phyloP scores from a whole-genome alignment of 2,329 filamentous ascomycete species.

The Pestalotiopsis sp. region DNA sequence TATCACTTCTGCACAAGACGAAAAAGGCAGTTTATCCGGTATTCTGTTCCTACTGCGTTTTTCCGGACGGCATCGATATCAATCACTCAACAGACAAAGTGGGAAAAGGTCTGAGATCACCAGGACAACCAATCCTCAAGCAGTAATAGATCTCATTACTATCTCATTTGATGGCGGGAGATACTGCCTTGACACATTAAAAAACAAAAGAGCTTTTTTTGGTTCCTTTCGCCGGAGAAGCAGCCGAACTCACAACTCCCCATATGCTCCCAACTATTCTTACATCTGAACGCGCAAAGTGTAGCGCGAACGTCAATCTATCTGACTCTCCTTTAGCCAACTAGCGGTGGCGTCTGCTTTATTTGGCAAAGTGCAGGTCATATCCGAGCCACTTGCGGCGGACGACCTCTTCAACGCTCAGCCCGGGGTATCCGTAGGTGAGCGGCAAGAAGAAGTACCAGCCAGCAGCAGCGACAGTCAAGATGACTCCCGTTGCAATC shows the following conservation, averaged over 20 bases:
- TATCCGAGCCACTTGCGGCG: constrained; percentile 95
- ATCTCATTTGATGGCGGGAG: background rate
- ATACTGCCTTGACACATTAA: background rate
- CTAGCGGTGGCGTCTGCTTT: constrained; percentile 29
- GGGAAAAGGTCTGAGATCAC: background rate
- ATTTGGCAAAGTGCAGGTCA: constrained; percentile 98
- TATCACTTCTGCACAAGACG: no score
- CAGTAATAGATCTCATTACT: constrained; percentile 3
- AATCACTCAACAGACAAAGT: background rate
- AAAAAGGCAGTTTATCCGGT: no score
- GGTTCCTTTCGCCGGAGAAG: background rate
- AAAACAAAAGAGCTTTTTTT: constrained; percentile 6
- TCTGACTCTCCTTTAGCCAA: background rate
- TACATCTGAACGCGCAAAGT: background rate
- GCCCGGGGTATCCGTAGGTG: constrained; percentile 91
- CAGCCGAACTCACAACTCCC: constrained; percentile 1
- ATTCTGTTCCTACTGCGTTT: no score
- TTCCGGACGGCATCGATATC: no score
- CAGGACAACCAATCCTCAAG: background rate
- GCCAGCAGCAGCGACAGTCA: constrained; percentile 69
- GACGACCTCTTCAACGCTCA: constrained; percentile 76
- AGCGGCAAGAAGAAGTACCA: constrained; percentile 95
- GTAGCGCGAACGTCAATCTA: background rate
- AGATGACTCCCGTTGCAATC: constrained; percentile 74
- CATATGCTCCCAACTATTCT: constrained; percentile 2